phyloP scores from a whole-genome alignment of 2,329 filamentous ascomycete genomes.

The Colletotrichum spaethianum region DNA sequence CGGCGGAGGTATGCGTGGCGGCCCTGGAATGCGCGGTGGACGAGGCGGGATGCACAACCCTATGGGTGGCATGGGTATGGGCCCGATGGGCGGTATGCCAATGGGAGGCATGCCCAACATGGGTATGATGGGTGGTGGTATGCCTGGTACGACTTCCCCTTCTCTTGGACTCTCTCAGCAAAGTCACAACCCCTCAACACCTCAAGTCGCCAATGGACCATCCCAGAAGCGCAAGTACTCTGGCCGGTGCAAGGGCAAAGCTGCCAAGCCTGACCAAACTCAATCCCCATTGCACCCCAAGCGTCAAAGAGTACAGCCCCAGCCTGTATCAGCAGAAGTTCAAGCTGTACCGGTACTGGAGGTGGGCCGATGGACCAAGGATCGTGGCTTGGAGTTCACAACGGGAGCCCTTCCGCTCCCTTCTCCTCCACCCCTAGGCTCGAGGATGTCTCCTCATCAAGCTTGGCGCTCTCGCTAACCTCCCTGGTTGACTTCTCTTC shows the following conservation, averaged over 20 bases:
- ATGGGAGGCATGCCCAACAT: conserved; percentile 69
- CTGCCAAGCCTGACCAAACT: not conserved
- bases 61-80: conserved; percentile 63
- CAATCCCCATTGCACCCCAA: not conserved
- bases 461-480: not conserved
- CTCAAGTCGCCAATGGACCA: not conserved
- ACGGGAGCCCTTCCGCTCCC: not conserved
- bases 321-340: not conserved
- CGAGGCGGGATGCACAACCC: conserved; percentile 62
- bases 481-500: not conserved
- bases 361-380: conserved; percentile 20
- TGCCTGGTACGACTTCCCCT: conserved; percentile 63
- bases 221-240: not conserved
- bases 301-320: conserved; percentile 3
- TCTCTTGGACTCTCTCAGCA: conserved; percentile 22
- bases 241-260: conserved; percentile 14
- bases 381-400: conserved; percentile 13
- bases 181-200: not conserved
- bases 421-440: not conserved
- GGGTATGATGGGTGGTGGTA: conserved; percentile 67
- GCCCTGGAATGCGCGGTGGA: conserved; percentile 56
- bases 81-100: conserved; percentile 63
- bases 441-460: not conserved
- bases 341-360: not conserved
- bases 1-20: conserved; percentile 64